Evolutionary conservation across 495 filamentous ascomycete genomes (phyloP), one percentile per base, ranked within the genome.

Genomic region (Penicillium crystallinum): DNA sequence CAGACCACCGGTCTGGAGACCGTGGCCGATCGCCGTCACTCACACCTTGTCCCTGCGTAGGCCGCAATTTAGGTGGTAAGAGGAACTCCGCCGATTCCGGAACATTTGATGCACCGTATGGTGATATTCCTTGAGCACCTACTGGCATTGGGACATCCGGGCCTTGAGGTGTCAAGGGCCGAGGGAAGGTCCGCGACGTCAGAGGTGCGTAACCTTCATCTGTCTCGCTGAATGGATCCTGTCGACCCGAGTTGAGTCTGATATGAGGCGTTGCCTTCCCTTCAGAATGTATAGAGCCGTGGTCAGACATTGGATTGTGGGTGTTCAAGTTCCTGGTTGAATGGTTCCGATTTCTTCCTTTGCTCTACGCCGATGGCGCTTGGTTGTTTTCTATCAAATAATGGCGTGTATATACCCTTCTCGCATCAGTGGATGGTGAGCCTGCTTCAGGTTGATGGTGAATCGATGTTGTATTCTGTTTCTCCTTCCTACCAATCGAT

Each of bases 71-170:
- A 0, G 83, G 83, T 2, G 81, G 83, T 23, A 87, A 67, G n/a
- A 86, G 66, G 22, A 77, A 73, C 53, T 85, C 82, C 33, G 81
- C 71, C 3, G 81, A 85, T 19, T 81, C 82, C 5, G 75, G 74
- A 2, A 59, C 72, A 46, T 27, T 62, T 45, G 52, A 53, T 12
- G 68, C 46, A 1, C 56, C 74, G 57, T 61, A 66, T 19, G 60
- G 63, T 0, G 63, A 66, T 4, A 57, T 55, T 1, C 57, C 63
- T 34, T 58, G 63, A 3, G 49, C 52, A 1, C 61, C 53, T 19
- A 64, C 12, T 1, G 51, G 35, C 14, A 35, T 23, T 0, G 52
- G 47, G 7, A 31, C n/a, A 11, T 65, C 57, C 18, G 39, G 46
- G 8, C 36, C 43, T 22, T 42, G 52, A 6, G 63, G 60, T 2